Evolutionary conservation across 2,329 filamentous ascomycete genomes (phyloP).

Genomic region (Sclerotinia minor): DNA sequence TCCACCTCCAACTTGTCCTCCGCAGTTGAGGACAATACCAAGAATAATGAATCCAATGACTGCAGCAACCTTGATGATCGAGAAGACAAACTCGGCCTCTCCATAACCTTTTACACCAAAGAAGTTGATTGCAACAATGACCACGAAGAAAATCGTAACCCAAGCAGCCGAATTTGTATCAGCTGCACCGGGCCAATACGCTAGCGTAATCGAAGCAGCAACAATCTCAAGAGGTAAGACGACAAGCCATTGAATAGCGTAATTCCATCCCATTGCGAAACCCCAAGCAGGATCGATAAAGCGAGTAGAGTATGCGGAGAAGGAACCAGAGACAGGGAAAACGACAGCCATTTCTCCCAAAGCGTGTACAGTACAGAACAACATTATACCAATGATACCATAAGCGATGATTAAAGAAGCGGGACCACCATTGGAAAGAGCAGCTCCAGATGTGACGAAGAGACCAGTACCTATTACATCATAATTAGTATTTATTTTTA

Average conservation of each 20-base stretch:
- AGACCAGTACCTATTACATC: constrained; percentile 61
- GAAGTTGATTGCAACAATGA: constrained; percentile 79
- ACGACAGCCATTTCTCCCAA: constrained; percentile 87
- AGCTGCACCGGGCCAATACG: constrained; percentile 64
- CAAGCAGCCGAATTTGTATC: constrained; percentile 61
- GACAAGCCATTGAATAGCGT: constrained; percentile 82
- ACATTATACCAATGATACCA: constrained; percentile 49
- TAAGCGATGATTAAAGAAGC: constrained; percentile 39
- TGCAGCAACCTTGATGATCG: constrained; percentile 75
- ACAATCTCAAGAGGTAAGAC: constrained; percentile 83
- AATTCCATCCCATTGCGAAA: constrained; percentile 89
- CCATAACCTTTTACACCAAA: constrained; percentile 87
- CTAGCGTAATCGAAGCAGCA: constrained; percentile 77
- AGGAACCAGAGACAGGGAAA: constrained; percentile 90
- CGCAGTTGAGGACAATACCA: constrained; percentile 59
- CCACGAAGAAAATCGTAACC: constrained; percentile 75
- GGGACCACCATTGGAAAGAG: constrained; percentile 42
- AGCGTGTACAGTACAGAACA: constrained; percentile 76
- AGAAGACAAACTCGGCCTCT: constrained; percentile 85
- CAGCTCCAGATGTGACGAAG: constrained; percentile 40
- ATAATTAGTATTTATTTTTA: background rate
- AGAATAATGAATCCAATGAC: constrained; percentile 66
- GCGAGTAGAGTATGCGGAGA: constrained; percentile 87
- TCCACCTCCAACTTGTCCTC: constrained; percentile 51
- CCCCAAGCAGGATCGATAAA: constrained; percentile 94